Conservation (phyloP, 352 stramenopile genomes). For the Elongisporangium senticosum region DNA sequence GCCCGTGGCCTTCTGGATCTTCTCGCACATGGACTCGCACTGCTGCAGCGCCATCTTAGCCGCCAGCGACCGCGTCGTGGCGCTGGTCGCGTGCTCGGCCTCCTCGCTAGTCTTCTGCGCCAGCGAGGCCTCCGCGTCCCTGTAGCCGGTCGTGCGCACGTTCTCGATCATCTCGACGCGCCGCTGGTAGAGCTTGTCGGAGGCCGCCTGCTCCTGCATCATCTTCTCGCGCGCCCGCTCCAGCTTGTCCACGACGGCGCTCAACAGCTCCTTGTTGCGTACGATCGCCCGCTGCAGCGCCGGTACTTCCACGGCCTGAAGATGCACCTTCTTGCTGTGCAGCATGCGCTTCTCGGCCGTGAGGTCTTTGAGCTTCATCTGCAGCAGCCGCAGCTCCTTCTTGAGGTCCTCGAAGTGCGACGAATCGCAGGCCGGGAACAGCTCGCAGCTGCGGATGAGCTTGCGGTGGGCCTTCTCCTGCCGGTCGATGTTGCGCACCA, state of each 20-base stretch:
- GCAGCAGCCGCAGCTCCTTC: slow-evolving; percentile 62
- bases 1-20: slow-evolving; percentile 77
- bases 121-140: slow-evolving; percentile 11
- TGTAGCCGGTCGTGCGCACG: slow-evolving; percentile 26
- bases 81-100: slow-evolving; percentile 22
- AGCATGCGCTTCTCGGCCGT: slow-evolving; percentile 65
- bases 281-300: slow-evolving; percentile 39
- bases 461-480: slow-evolving; percentile 73
- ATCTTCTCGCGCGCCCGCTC: slow-evolving; percentile 56
- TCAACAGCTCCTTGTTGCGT: slow-evolving; percentile 60
- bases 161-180: slow-evolving; percentile 72
- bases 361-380: slow-evolving; percentile 70
- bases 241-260: slow-evolving; percentile 59
- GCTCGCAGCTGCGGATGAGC: slow-evolving; percentile 53
- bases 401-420: slow-evolving; percentile 57
- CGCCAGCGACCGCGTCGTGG: slow-evolving; percentile 45
- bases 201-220: slow-evolving; percentile 58
- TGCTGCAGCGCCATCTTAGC: slow-evolving; percentile 75
- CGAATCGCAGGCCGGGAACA: slow-evolving; percentile 53
- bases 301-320: slow-evolving; percentile 54
- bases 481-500: slow-evolving; percentile 54
- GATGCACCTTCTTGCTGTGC: slow-evolving; percentile 47
- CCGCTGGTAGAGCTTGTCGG: slow-evolving; percentile 60
- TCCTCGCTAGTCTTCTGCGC: slow-evolving; percentile 18
- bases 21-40: slow-evolving; percentile 78